Percentiles rank a stretch among this genome's conserved stretches.
These are phyloP conservation scores for Chaetomium cochliodes DNA, from an alignment of 495 filamentous ascomycete species.

Conservation along the genomic window DNA sequence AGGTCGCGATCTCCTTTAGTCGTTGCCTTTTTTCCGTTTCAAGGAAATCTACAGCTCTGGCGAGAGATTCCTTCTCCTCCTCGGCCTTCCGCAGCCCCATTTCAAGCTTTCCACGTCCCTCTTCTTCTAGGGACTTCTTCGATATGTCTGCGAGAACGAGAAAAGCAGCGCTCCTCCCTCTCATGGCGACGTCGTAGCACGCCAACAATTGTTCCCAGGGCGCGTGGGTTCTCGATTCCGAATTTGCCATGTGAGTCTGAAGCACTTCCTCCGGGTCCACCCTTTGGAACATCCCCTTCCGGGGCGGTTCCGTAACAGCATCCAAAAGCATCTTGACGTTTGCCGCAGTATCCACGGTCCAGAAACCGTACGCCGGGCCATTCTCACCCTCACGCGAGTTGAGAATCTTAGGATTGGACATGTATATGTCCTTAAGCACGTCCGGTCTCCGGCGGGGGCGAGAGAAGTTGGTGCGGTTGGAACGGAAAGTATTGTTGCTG, in stretches of 20 bases:
- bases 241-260: background rate
- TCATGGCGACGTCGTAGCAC: conserved; percentile 6
- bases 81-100: no score
- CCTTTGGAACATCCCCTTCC: conserved; percentile 1
- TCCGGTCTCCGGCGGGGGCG: no score
- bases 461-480: background rate
- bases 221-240: background rate
- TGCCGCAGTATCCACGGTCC: background rate
- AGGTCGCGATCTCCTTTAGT: background rate
- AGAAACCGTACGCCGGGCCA: background rate
- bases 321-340: background rate
- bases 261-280: background rate
- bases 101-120: background rate
- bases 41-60: background rate
- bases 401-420: background rate
- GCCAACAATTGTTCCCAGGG: background rate
- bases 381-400: background rate
- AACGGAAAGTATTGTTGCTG: background rate
- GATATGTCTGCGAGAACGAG: background rate
- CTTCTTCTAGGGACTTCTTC: background rate
- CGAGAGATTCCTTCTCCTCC: background rate
- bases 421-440: background rate
- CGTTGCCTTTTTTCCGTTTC: background rate
- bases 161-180: background rate
- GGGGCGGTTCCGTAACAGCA: background rate